Evolutionary conservation across 2,329 filamentous ascomycete genomes (phyloP).

Genomic region (Colletotrichum costaricense): DNA sequence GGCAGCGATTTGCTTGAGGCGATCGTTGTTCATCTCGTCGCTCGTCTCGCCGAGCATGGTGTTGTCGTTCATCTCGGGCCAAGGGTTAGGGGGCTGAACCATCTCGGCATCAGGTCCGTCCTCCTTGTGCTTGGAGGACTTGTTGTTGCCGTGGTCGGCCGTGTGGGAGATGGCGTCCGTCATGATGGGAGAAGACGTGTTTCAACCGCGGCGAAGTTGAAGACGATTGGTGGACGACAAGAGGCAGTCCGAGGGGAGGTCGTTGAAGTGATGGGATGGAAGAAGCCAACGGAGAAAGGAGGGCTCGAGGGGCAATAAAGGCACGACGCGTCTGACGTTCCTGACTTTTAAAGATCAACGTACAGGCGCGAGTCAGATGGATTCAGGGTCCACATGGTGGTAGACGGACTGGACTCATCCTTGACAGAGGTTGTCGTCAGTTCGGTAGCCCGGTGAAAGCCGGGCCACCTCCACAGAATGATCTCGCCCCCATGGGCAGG

Average conservation of each 20-base stretch:
- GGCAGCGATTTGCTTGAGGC: constrained; percentile 58
- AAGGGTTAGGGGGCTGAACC: constrained; percentile 22
- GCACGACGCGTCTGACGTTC: constrained; percentile 22
- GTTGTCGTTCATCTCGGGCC: constrained; percentile 24
- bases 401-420: constrained; percentile 8
- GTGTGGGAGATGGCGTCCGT: constrained; percentile 26
- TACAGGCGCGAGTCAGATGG: constrained; percentile 25
- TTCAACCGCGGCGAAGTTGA: neutral
- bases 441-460: constrained; percentile 14
- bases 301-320: constrained; percentile 6
- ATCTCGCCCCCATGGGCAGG: constrained; percentile 32
- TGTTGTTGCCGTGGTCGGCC: constrained; percentile 10
- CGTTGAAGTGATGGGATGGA: neutral
- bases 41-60: constrained; percentile 34
- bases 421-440: constrained; percentile 27
- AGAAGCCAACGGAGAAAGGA: constrained; percentile 3
- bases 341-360: constrained; percentile 13
- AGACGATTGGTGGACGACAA: neutral
- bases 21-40: constrained; percentile 48
- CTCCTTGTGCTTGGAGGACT: constrained; percentile 20
- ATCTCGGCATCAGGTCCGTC: constrained; percentile 26
- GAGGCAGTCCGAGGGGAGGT: neutral
- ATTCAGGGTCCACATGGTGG: constrained; percentile 22
- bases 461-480: constrained; percentile 31
- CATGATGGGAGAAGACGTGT: constrained; percentile 6